Percentiles rank a stretch among this genome's conserved stretches.
phyloP scores from a whole-genome alignment of 2,329 filamentous ascomycete genomes.

The Aspergillus neoniger region DNA sequence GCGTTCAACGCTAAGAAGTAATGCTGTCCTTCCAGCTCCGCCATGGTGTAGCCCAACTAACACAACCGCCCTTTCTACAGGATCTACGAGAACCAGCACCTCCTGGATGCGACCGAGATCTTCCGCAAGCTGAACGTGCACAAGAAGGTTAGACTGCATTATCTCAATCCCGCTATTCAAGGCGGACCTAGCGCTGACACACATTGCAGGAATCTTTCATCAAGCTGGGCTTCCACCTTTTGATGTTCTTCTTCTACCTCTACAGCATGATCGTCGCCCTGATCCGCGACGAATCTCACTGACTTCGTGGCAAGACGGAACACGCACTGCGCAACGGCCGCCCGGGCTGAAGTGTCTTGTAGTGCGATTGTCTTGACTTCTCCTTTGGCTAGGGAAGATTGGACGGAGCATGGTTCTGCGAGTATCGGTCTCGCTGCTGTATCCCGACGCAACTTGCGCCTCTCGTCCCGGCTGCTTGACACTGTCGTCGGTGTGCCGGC shows the following conservation, averaged over 20 bases:
- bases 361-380: constrained; percentile 7
- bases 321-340: constrained; percentile 43
- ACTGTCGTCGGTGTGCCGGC: constrained; percentile 2
- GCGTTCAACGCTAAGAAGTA: constrained; percentile 98
- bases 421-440: constrained; percentile 5
- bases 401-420: not conserved
- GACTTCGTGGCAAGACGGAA: constrained; percentile 49
- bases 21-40: constrained; percentile 40
- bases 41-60: constrained; percentile 21
- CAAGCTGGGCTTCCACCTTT: constrained; percentile 96
- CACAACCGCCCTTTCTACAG: constrained; percentile 50
- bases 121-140: constrained; percentile 99
- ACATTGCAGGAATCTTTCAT: constrained; percentile 86
- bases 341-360: constrained; percentile 16
- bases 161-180: constrained; percentile 9
- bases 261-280: constrained; percentile 98
- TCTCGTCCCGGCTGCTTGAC: not conserved
- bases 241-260: constrained; percentile 99
- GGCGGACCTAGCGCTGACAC: constrained; percentile 14
- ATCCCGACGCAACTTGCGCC: not conserved
- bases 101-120: constrained; percentile 97
- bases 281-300: constrained; percentile 91
- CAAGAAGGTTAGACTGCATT: constrained; percentile 73
- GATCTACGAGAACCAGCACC: constrained; percentile 95
- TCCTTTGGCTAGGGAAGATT: constrained; percentile 1